phyloP scores from a whole-genome alignment of 2,329 filamentous ascomycete species.

The Colletotrichum godetiae region DNA sequence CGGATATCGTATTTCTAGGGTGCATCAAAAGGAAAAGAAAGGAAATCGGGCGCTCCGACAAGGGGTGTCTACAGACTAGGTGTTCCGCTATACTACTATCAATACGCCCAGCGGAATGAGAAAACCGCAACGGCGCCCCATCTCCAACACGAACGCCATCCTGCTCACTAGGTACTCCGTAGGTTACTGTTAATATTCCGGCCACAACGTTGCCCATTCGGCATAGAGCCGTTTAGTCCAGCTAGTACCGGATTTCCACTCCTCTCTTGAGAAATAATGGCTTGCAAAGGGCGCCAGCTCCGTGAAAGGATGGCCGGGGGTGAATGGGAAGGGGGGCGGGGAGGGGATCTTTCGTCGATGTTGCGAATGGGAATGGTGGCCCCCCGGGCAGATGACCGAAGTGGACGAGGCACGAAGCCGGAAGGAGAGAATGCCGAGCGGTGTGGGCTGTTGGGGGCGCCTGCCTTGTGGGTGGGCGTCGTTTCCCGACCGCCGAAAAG shows the following conservation, averaged over 20 bases:
- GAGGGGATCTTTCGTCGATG: too few species aligned
- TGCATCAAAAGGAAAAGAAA: background rate
- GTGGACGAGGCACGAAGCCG: background rate
- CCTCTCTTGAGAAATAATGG: background rate
- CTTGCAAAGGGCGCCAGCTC: background rate
- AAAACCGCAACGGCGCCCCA: background rate
- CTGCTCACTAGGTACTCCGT: too few species aligned
- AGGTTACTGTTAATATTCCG: background rate
- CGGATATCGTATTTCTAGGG: background rate
- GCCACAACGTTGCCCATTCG: background rate
- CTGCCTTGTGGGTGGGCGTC: too few species aligned
- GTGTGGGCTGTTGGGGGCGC: background rate
- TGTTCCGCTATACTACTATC: background rate
- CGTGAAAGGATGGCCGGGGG: background rate
- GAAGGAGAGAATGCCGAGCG: conserved; percentile 23
- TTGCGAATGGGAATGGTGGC: too few species aligned
- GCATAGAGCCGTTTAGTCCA: background rate
- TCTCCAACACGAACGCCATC: background rate
- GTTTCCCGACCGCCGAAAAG: background rate
- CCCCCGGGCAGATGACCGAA: conserved; percentile 17
- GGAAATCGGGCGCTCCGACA: background rate
- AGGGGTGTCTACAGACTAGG: background rate
- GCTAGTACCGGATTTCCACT: background rate
- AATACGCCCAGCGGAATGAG: background rate
- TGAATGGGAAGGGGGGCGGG: too few species aligned